Evolutionary conservation across 129 eudicot genomes (phyloP), one percentile per base, ranked within the genome.

Genomic region (Ambrosia artemisiifolia): DNA sequence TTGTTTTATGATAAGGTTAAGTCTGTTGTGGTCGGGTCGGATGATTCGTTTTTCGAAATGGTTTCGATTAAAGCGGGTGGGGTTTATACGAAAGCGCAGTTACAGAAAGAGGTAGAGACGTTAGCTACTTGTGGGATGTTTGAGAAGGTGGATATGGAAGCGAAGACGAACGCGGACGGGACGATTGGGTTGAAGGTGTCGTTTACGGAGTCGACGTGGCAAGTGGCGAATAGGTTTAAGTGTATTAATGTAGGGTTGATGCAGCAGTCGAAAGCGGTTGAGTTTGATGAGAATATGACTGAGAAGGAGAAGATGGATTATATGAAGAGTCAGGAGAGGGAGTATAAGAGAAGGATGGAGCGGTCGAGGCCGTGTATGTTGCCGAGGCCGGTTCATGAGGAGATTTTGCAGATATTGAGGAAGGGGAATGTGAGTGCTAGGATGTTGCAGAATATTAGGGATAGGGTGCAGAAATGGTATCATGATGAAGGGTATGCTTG

Each of bases 401-500:
- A 93, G 72, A 86, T 93, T 16, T n/a, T 78, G 80, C 13, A 13
- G 30, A 79, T 93, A 85, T 75, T 90, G 84, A 71, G 73, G 5
- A 77, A 84, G 53, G 92, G 92, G 46, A 77, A 44, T 62, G 92
- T 90, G 72, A 90, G 87, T 77, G 96, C 98, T 5, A 75, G 98
- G 59, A 48, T 85, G 83, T 47, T 94, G 88, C 95, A 88, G 89
- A 85, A 64, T 82, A 90, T 90, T 28, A 75, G 96, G 34, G 96
- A 94, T 46, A 69, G 79, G 70, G 95, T 94, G 73, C 95, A 88
- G 85, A 84, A 84, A 40, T 90, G 97, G 97, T 94, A 94, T 64
- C 95, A 90, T 53, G 98, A 94, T 17, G 84, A 90, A 57, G 98
- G 98, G 64, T 90, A 90, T 72, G 92, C 88, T 0, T 86, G 91